Percentiles rank a stretch among this genome's conserved stretches.
Evolutionary conservation across 2,329 filamentous ascomycete species (phyloP).

Genomic region (Chaetomiaceae sp.): DNA sequence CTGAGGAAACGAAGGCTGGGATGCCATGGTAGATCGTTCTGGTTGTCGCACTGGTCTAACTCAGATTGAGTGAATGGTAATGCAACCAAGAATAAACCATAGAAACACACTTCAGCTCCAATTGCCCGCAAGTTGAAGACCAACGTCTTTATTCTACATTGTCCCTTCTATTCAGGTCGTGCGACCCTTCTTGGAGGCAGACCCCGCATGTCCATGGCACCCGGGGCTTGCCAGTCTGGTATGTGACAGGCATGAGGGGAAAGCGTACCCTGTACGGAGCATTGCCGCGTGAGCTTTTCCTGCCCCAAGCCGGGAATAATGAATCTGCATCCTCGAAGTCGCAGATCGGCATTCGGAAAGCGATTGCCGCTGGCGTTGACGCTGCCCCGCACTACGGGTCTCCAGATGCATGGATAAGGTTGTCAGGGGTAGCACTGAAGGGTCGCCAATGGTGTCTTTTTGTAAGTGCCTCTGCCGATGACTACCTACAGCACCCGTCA

Average conservation of each 20-base stretch:
- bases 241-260: no score
- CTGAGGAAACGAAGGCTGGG: background rate
- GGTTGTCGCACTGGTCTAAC: no score
- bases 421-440: background rate
- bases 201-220: slow-evolving; percentile 1
- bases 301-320: background rate
- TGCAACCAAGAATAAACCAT: no score
- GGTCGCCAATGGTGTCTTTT: background rate
- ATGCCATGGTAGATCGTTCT: background rate
- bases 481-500: background rate
- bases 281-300: background rate
- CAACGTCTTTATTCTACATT: background rate
- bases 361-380: background rate
- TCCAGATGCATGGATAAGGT: background rate
- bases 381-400: background rate
- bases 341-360: background rate
- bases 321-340: background rate
- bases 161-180: background rate
- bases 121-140: background rate
- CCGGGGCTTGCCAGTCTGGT: no score
- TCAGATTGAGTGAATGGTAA: no score
- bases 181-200: background rate
- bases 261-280: background rate
- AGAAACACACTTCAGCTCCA: no score
- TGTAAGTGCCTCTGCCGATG: no score